Conservation (phyloP, 1,139 yeast species). For the Geotrichum citri-aurantii region DNA sequence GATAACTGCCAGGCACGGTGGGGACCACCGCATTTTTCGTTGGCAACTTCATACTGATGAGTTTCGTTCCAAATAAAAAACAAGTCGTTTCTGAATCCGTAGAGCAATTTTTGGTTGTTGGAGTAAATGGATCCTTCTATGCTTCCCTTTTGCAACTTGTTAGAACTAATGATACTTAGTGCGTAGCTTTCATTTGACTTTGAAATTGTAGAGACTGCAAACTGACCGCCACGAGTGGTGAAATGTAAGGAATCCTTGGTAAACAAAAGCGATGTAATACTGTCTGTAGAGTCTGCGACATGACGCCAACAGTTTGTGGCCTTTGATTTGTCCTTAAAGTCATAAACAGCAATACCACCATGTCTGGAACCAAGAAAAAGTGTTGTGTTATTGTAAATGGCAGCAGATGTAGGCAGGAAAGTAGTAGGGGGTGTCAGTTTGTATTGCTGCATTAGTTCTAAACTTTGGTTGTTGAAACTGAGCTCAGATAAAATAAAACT, state of each 20-base stretch:
- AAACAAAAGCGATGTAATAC: constrained; percentile 15
- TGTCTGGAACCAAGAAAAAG: constrained; percentile 66
- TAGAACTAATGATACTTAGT: constrained; percentile 47
- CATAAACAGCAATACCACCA: constrained; percentile 58
- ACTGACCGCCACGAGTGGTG: constrained; percentile 33
- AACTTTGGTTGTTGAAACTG: not conserved
- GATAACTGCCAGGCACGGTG: constrained; percentile 74
- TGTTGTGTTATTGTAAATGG: constrained; percentile 38
- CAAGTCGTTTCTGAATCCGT: constrained; percentile 75
- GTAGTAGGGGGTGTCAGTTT: constrained; percentile 32
- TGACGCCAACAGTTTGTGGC: constrained; percentile 43
- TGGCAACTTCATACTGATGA: constrained; percentile 59
- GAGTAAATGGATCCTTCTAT: constrained; percentile 63
- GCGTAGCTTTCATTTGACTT: constrained; percentile 18
- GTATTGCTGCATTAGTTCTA: constrained; percentile 3
- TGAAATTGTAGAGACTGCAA: constrained; percentile 11
- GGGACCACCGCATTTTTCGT: constrained; percentile 84
- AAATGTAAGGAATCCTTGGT: constrained; percentile 17
- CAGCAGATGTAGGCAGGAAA: constrained; percentile 57
- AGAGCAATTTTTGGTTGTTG: constrained; percentile 48
- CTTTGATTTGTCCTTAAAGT: constrained; percentile 30
- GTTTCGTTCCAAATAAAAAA: constrained; percentile 85
- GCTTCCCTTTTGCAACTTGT: constrained; percentile 67
- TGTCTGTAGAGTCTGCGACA: constrained; percentile 19
- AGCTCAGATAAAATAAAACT: constrained; percentile 46